phyloP scores from a whole-genome alignment of 1,139 yeast genomes.

The Saccharomycopsis hybrid region DNA sequence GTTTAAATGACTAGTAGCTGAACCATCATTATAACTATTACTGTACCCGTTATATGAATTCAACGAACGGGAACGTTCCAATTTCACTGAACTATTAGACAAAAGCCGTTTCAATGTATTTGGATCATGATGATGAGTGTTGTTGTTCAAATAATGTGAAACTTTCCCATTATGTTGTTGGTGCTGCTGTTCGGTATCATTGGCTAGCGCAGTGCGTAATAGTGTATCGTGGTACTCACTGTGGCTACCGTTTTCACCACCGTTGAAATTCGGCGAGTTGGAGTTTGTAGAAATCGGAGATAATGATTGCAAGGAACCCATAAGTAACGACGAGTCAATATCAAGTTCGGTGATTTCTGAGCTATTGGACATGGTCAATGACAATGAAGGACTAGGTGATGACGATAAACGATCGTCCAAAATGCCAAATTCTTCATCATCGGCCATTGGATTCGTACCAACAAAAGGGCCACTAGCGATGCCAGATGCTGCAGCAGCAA shows the following conservation, averaged over 20 bases:
- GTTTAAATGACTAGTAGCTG: too few species aligned
- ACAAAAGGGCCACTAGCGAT: not conserved
- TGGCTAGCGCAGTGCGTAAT: not conserved
- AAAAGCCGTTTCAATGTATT: conserved; percentile 8
- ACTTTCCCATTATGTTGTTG: not conserved
- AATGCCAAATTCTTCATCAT: conserved; percentile 13
- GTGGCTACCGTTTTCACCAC: not conserved
- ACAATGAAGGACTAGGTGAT: conserved; percentile 19
- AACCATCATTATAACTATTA: not conserved
- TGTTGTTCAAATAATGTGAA: conserved; percentile 7
- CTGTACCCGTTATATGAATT: conserved; percentile 7
- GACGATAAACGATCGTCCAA: conserved; percentile 9
- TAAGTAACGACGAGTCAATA: conserved; percentile 11
- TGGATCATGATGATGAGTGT: conserved; percentile 7
- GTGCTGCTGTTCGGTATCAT: not conserved
- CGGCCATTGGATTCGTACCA: not conserved
- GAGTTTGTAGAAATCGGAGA: conserved; percentile 12
- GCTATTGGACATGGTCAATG: conserved; percentile 16
- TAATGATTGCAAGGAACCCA: conserved; percentile 8
- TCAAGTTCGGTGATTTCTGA: conserved; percentile 19
- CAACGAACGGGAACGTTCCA: conserved; percentile 14
- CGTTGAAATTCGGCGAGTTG: not conserved
- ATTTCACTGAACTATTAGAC: conserved; percentile 2
- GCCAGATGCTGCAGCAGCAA: too few species aligned
- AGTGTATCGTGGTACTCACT: too few species aligned